Percentiles rank a stretch among this genome's conserved stretches.
Evolutionary conservation across 2,329 filamentous ascomycete genomes (phyloP).

Genomic region (Colletotrichum coccodes): DNA sequence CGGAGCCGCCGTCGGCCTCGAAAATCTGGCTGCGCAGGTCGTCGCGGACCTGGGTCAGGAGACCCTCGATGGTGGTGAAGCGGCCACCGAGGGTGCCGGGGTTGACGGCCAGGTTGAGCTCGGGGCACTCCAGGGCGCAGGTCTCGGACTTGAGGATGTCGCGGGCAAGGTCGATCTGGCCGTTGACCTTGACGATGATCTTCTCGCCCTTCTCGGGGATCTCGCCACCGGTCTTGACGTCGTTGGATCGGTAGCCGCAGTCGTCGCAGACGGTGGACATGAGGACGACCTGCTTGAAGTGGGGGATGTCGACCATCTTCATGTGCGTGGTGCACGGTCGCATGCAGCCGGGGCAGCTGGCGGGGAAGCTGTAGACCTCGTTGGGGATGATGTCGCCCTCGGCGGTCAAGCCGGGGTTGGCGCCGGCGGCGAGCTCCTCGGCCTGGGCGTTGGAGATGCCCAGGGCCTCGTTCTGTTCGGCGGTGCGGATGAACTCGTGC

Average conservation of each 20-base stretch:
- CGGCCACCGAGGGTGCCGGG: conserved; percentile 94
- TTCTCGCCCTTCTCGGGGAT: conserved; percentile 87
- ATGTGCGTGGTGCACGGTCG: conserved; percentile 91
- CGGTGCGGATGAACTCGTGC: conserved; percentile 82
- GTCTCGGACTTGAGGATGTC: conserved; percentile 98
- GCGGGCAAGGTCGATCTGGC: conserved; percentile 78
- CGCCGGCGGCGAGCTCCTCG: conserved; percentile 59
- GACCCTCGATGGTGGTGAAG: conserved; percentile 96
- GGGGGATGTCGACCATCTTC: conserved; percentile 98
- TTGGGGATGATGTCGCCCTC: conserved; percentile 90
- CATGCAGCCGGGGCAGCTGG: conserved; percentile 90
- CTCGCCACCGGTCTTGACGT: conserved; percentile 96
- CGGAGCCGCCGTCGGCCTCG: conserved; percentile 75
- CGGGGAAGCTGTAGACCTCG: conserved; percentile 92
- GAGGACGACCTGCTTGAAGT: conserved; percentile 96
- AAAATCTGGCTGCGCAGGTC: conserved; percentile 92
- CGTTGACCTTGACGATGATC: conserved; percentile 79
- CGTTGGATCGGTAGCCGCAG: conserved; percentile 95
- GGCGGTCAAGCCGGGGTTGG: conserved; percentile 55
- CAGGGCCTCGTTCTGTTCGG: conserved; percentile 87
- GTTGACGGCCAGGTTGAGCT: conserved; percentile 87
- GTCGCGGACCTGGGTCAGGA: conserved; percentile 90
- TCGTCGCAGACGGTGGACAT: conserved; percentile 94
- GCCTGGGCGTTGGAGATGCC: conserved; percentile 76
- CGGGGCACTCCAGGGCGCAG: conserved; percentile 86